Conservation (phyloP, 176 grass and related monocot species). For the Eremochloa ophiuroides region DNA sequence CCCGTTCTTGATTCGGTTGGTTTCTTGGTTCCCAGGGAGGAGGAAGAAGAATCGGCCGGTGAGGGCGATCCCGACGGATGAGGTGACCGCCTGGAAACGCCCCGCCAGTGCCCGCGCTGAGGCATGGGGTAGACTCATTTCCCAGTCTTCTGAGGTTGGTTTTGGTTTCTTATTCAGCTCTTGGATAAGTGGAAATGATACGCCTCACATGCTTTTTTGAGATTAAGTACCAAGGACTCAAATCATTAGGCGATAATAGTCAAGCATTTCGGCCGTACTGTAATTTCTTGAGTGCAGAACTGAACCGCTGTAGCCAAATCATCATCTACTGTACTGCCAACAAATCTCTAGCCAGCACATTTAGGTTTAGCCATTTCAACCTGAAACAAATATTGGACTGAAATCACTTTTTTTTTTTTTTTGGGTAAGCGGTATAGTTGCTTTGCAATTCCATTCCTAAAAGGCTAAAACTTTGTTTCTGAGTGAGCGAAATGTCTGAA, state of each 20-base stretch:
- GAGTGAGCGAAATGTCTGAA: not conserved
- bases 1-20: not conserved
- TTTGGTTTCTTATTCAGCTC: not conserved
- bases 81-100: not conserved
- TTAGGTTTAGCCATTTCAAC: not conserved
- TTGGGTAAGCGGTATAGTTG: not conserved
- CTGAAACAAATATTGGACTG: not conserved
- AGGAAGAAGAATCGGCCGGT: constrained; percentile 19
- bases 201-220: not conserved
- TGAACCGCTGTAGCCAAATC: not conserved
- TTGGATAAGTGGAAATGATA: not conserved
- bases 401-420: not conserved
- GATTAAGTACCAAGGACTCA: not conserved
- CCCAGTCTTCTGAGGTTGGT: constrained; percentile 41
- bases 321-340: not conserved
- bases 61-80: not conserved
- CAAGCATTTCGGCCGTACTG: not conserved
- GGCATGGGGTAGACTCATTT: constrained; percentile 50
- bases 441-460: not conserved
- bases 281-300: not conserved
- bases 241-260: not conserved
- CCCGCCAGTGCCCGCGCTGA: not conserved
- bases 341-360: not conserved
- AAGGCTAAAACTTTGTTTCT: not conserved
- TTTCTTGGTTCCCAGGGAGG: constrained; percentile 2